phyloP scores from a whole-genome alignment of 495 filamentous ascomycete species.

The Hamigera avellanea region DNA sequence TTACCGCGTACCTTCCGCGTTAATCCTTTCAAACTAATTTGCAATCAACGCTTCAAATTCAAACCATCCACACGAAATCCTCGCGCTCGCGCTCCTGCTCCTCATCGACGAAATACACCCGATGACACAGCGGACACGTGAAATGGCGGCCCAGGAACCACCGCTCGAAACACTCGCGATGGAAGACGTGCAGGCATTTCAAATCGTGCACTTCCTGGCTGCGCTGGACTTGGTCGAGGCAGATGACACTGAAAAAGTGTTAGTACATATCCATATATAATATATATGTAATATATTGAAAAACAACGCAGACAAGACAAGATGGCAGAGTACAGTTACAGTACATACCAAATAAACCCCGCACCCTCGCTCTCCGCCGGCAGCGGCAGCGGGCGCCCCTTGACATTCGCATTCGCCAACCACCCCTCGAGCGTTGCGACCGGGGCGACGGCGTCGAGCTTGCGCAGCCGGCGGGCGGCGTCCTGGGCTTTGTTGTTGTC shows the following conservation, averaged over 20 bases:
- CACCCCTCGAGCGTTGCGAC: slow-evolving; percentile 31
- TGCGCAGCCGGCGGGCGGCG: slow-evolving; percentile 24
- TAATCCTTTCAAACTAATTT: no score
- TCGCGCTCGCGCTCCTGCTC: slow-evolving; percentile 15
- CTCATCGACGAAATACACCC: slow-evolving; percentile 25
- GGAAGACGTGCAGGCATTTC: slow-evolving; percentile 35
- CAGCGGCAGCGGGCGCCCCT: slow-evolving; percentile 19
- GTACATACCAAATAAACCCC: slow-evolving; percentile 32
- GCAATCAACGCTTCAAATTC: background rate
- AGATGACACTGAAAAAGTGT: slow-evolving; percentile 21
- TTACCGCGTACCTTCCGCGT: no score
- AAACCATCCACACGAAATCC: slow-evolving; percentile 29
- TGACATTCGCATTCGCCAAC: slow-evolving; percentile 30
- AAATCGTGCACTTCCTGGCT: slow-evolving; percentile 31
- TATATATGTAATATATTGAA: background rate
- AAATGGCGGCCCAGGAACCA: slow-evolving; percentile 35
- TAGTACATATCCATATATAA: background rate
- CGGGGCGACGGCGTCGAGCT: slow-evolving; percentile 28
- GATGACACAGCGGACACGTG: slow-evolving; percentile 33
- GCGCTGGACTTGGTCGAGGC: slow-evolving; percentile 29
- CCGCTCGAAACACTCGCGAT: slow-evolving; percentile 33
- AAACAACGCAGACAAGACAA: background rate
- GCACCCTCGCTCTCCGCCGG: slow-evolving; percentile 25
- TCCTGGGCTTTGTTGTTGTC: slow-evolving; percentile 7
- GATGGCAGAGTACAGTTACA: background rate